Evolutionary conservation across 495 filamentous ascomycete species (phyloP).

Genomic region (Terfezia claveryi): DNA sequence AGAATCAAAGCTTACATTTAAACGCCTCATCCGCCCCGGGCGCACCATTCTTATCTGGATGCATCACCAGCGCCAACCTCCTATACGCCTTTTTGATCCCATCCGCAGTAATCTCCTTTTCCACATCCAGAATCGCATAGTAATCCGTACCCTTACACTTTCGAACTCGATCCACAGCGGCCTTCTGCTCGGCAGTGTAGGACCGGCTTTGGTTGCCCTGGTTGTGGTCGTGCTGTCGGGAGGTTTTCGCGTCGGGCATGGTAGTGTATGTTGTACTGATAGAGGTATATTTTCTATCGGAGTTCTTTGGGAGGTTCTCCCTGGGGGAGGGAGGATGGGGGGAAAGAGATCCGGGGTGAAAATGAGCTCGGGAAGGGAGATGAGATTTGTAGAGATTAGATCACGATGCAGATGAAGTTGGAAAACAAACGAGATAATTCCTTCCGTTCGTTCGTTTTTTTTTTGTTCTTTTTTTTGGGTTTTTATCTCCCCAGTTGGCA

Average conservation of each 20-base stretch:
- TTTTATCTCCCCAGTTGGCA: no score
- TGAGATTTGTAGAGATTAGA: no score
- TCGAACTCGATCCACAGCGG: constrained; percentile 68
- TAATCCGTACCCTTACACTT: constrained; percentile 67
- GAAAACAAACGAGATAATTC: no score
- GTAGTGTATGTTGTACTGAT: background rate
- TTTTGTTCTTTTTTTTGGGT: no score
- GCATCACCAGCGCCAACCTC: constrained; percentile 68
- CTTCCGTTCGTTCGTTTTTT: no score
- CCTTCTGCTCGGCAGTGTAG: constrained; percentile 74
- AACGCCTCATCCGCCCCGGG: constrained; percentile 93
- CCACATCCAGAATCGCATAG: constrained; percentile 63
- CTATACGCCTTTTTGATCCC: constrained; percentile 92
- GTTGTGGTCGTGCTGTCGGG: constrained; percentile 65
- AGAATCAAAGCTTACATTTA: constrained; percentile 38
- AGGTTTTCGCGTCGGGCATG: constrained; percentile 28
- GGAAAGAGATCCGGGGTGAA: no score
- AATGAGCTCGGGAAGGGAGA: no score
- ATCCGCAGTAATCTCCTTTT: constrained; percentile 41
- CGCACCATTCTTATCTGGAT: constrained; percentile 98
- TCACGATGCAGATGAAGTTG: no score
- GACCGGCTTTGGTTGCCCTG: constrained; percentile 82
- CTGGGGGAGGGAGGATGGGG: no score
- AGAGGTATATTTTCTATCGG: no score
- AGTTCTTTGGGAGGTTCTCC: no score